Base-by-base conservation (phyloP, 306 rosid genomes). In the Medicago lupulina region DNA sequence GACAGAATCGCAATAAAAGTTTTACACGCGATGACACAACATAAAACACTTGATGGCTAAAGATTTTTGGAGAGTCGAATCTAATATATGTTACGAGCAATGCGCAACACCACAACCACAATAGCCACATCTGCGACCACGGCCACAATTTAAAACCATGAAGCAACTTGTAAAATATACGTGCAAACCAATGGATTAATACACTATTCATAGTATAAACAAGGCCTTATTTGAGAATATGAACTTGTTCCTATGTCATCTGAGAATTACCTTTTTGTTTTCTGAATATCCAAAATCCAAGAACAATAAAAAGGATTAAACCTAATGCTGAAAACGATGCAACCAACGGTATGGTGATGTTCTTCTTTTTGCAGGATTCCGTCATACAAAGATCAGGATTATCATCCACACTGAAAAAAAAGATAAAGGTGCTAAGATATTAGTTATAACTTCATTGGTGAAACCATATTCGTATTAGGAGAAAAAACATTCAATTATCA, bases 281-380 rank as follows among this genome's bases (percentile, higher is more conserved):
- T 60, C 25, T 70, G 23, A 54, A 41, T 21, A 14, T 63, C 70
- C 62, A 19, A 40, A 62, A 3, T 25, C 25, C 66, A 50, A 81
- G 61, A 31, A 43, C 1, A 2, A 71, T 21, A 2, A 76, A 23
- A 34, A 70, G 34, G 41, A 51, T 53, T 36, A 34, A 36, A 18
- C 3, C 2, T 6, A 54, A 16, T 46, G 61, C 51, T 25, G 73
- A 58, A 23, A 75, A 25, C 9, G 80, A 71, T 19, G 65, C 79
- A 74, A 59, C 8, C 5, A 80, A 25, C 16, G 71, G 72, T 34
- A 16, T 13, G 38, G 4, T 0, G 10, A 39, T 23, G 34, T 34
- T 76, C 64, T 76, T 62, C 66, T 28, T 81, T n/a, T 54, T 50
- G 57, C 57, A 75, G 16, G 80, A 62, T 2, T 14, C 68, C 21